Percentiles rank a stretch among this genome's conserved stretches.
Conservation (phyloP, 495 filamentous ascomycete genomes). For the Aspergillus avenaceus region DNA sequence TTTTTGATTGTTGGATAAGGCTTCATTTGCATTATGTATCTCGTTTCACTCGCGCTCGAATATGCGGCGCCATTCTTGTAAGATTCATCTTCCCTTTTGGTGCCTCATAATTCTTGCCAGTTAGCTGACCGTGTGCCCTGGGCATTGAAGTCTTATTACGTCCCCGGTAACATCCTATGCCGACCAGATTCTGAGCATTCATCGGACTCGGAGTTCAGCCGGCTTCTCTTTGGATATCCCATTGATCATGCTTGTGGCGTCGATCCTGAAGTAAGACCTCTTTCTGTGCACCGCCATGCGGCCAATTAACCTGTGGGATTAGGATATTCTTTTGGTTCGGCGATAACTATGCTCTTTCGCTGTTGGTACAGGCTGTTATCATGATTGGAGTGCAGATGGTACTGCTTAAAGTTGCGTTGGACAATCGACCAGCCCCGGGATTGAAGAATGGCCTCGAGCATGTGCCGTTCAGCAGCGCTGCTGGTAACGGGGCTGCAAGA, state of each 20-base stretch:
- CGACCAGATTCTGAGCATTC: conserved; percentile 89
- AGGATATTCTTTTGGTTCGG: conserved; percentile 95
- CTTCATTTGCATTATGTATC: conserved; percentile 34
- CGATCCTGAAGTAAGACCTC: conserved; percentile 71
- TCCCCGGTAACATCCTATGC: conserved; percentile 84
- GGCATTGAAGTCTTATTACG: conserved; percentile 56
- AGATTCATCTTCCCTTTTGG: conserved; percentile 4
- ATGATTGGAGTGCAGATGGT: conserved; percentile 82
- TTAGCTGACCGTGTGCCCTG: conserved; percentile 12
- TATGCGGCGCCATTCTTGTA: conserved; percentile 47
- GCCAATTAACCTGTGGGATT: conserved; percentile 3
- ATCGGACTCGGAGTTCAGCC: conserved; percentile 72
- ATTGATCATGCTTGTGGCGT: conserved; percentile 94
- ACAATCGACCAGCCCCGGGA: conserved; percentile 70
- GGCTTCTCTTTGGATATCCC: conserved; percentile 92
- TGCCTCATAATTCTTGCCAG: neutral
- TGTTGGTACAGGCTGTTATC: conserved; percentile 80
- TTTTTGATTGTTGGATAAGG: too few species aligned
- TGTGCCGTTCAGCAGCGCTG: conserved; percentile 34
- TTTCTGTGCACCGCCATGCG: neutral
- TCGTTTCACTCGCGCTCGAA: conserved; percentile 37
- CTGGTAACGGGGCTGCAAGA: conserved; percentile 36
- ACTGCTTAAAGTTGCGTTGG: conserved; percentile 84
- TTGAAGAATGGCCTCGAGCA: conserved; percentile 49
- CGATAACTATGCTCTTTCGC: conserved; percentile 71